Evolutionary conservation across 106 monocot genomes (phyloP), one percentile per base, ranked within the genome.

Genomic region (Posidonia australis): DNA sequence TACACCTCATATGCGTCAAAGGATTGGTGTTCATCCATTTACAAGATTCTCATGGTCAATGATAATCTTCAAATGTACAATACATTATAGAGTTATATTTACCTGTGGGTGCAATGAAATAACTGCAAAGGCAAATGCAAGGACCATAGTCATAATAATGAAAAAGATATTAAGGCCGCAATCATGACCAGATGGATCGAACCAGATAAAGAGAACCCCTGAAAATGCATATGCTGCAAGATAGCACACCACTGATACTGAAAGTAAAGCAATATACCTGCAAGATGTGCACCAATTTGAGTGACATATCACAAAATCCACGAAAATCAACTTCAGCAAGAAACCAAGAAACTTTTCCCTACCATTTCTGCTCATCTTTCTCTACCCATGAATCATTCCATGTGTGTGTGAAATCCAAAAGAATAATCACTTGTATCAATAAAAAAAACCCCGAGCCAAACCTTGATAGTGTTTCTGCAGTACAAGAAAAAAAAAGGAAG

Each of bases 311-410:
- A 54, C 22, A 31, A 75, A 68, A 12, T 20, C 42, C 57, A 48
- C 10, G 9, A 55, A 55, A 54, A 2, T 19, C 5, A 16, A 68
- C 27, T 24, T 30, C 24, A 32, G 18, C 29, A 58, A 29, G 31
- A 23, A 58, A 26, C 9, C 1, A 21, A 32, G 28, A 16, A n/a
- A 42, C 10, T 20, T 57, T 30, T 19, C 66, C 72, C 9, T 23
- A 89, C 93, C 89, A 93, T 78, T 86, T 93, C 54, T 76, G 83
- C 65, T 89, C 89, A 73, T 93, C 86, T 77, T 86, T 93, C 68
- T 89, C 93, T 32, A 89, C 86, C 89, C 89, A 93, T 42, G 89
- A 75, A 65, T 93, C 89, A 82, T 93, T 89, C 93, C 86, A 86
- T 49, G 74, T 77, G 25, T 88, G 82, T 51, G 72, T 72, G 51